phyloP scores from a whole-genome alignment of 2,329 filamentous ascomycete species.

The Colletotrichum gloeosporioides region DNA sequence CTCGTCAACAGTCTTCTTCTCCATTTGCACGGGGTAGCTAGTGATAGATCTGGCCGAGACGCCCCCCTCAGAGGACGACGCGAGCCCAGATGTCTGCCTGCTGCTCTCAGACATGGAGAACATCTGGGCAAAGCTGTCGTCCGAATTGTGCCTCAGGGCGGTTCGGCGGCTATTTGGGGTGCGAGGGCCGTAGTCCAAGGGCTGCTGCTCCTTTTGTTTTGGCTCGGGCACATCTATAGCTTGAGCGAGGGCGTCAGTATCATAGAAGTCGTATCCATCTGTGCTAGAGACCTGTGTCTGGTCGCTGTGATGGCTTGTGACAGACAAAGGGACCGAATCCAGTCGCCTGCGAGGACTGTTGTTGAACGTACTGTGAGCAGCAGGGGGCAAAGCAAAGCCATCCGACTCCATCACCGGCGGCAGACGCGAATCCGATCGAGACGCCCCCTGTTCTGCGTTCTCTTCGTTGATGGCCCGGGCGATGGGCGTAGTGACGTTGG shows the following conservation, averaged over 20 bases:
- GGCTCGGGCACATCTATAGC: constrained; percentile 59
- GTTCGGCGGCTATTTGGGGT: constrained; percentile 36
- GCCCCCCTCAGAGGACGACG: constrained; percentile 38
- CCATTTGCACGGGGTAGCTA: constrained; percentile 24
- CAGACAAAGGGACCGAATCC: constrained; percentile 56
- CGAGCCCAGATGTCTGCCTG: constrained; percentile 41
- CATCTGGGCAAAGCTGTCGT: constrained; percentile 63
- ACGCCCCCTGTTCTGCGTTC: constrained; percentile 26
- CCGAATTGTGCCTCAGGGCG: constrained; percentile 56
- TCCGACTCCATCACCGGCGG: constrained; percentile 56
- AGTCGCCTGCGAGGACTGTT: constrained; percentile 48
- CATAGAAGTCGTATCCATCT: constrained; percentile 72
- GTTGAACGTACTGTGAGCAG: constrained; percentile 41
- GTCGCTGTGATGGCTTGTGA: constrained; percentile 55
- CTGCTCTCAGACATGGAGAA: constrained; percentile 62
- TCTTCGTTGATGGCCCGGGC: constrained; percentile 55
- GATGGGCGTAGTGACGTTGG: constrained; percentile 65
- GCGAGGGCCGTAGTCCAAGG: constrained; percentile 37
- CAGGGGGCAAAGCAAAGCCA: constrained; percentile 55
- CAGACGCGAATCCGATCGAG: constrained; percentile 42
- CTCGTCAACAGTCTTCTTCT: constrained; percentile 24
- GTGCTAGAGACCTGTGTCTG: constrained; percentile 54
- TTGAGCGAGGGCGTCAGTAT: constrained; percentile 56
- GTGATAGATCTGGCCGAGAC: background rate
- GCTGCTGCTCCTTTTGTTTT: constrained; percentile 39